phyloP scores from a whole-genome alignment of 768 basidiomycete genomes.

The Amanita pseudoporphyria region DNA sequence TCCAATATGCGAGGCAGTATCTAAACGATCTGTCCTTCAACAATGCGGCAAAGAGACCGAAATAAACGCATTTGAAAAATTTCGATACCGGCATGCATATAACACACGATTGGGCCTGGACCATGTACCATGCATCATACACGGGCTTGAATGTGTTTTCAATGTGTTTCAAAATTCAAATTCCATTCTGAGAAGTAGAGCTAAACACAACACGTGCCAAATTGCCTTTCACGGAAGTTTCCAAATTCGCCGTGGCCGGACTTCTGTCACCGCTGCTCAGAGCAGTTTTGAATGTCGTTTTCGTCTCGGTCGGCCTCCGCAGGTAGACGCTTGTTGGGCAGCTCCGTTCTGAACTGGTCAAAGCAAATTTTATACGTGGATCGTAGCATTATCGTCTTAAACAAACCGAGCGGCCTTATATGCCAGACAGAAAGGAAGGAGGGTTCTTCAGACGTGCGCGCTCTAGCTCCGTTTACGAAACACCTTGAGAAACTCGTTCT shows the following conservation, averaged over 20 bases:
- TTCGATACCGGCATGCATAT: background rate
- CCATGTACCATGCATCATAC: background rate
- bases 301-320: background rate
- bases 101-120: background rate
- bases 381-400: conserved; percentile 40
- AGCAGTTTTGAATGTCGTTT: background rate
- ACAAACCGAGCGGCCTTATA: conserved; percentile 51
- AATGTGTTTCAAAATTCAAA: background rate
- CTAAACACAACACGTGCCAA: background rate
- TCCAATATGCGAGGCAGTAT: no score
- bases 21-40: no score
- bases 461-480: background rate
- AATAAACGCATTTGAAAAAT: background rate
- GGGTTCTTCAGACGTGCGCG: background rate
- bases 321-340: background rate
- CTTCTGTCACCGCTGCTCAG: background rate
- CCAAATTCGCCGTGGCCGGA: background rate
- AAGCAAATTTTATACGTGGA: conserved; percentile 40
- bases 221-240: no score
- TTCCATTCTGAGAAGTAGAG: background rate
- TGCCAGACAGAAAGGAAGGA: conserved; percentile 32
- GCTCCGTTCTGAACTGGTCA: background rate
- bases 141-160: background rate
- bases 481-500: background rate
- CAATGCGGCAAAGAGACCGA: no score